Conservation (phyloP, 2,329 filamentous ascomycete genomes). For the Elsinoe necatrix region DNA sequence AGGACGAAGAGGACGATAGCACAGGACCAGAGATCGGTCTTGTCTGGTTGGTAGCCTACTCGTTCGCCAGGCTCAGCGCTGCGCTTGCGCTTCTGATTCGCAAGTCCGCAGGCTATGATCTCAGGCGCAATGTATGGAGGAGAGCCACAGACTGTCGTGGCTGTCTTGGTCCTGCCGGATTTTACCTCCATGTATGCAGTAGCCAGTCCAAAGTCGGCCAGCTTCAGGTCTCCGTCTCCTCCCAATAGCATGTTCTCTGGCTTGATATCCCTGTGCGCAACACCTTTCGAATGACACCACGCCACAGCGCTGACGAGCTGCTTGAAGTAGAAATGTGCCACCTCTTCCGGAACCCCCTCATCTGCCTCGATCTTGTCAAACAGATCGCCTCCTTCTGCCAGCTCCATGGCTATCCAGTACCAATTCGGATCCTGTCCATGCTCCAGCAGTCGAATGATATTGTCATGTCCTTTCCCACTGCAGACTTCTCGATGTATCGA, state of each 20-base stretch:
- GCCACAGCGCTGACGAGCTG: constrained; percentile 84
- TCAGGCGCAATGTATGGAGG: constrained; percentile 97
- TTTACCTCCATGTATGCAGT: constrained; percentile 75
- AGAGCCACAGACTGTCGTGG: constrained; percentile 84
- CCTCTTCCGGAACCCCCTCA: constrained; percentile 84
- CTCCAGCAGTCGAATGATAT: constrained; percentile 88
- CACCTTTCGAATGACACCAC: constrained; percentile 93
- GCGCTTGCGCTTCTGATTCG: constrained; percentile 38
- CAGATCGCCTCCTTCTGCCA: constrained; percentile 86
- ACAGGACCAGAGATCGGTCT: constrained; percentile 93
- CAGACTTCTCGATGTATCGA: constrained; percentile 82
- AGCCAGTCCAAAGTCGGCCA: constrained; percentile 94
- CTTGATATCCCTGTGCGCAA: constrained; percentile 67
- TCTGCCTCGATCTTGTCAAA: constrained; percentile 99
- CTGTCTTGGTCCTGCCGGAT: constrained; percentile 71
- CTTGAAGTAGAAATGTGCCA: constrained; percentile 92
- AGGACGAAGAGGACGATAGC: constrained; percentile 96
- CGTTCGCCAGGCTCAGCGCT: constrained; percentile 33
- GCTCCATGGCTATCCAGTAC: constrained; percentile 98
- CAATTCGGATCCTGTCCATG: constrained; percentile 77
- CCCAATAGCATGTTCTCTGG: constrained; percentile 93
- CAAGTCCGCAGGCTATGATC: constrained; percentile 52
- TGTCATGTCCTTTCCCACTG: constrained; percentile 57
- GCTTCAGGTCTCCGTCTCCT: constrained; percentile 74
- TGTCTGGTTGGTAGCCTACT: constrained; percentile 62